Evolutionary conservation across 1,284 basidiomycete genomes (phyloP).

Genomic region (Sanguinoderma infundibulare): DNA sequence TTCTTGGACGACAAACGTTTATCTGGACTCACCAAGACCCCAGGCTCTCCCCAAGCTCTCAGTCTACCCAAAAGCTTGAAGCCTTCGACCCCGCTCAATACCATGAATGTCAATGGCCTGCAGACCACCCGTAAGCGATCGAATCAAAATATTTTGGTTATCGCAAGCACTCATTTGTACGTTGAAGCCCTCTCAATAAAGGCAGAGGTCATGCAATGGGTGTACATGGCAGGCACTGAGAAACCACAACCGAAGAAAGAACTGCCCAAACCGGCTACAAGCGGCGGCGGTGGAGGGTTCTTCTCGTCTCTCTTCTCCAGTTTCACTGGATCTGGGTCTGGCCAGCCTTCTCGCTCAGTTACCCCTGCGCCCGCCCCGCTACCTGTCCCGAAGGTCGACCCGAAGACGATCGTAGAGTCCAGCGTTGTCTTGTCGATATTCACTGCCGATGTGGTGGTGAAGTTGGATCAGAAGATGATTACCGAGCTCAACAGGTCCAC

Average conservation of each 20-base stretch:
- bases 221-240: constrained; percentile 74
- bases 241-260: constrained; percentile 49
- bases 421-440: constrained; percentile 84
- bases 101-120: constrained; percentile 74
- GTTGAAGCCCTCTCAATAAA: constrained; percentile 76
- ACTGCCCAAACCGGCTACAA: constrained; percentile 34
- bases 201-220: constrained; percentile 84
- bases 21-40: constrained; percentile 73
- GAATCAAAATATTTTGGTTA: too few species aligned
- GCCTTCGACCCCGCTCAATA: constrained; percentile 47
- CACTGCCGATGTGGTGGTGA: constrained; percentile 81
- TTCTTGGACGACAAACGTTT: constrained; percentile 83
- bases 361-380: constrained; percentile 47
- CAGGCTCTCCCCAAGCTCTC: constrained; percentile 61
- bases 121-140: constrained; percentile 65
- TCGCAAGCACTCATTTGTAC: not conserved
- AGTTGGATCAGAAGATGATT: constrained; percentile 73
- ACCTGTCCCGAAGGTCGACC: constrained; percentile 53
- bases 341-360: constrained; percentile 44
- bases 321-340: constrained; percentile 50
- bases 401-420: constrained; percentile 58
- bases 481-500: constrained; percentile 89
- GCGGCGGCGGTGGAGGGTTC: constrained; percentile 50
- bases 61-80: constrained; percentile 61
- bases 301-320: constrained; percentile 81